Evolutionary conservation across 176 grass and related monocot genomes (phyloP).

Genomic region (Coix lacrymajobi): DNA sequence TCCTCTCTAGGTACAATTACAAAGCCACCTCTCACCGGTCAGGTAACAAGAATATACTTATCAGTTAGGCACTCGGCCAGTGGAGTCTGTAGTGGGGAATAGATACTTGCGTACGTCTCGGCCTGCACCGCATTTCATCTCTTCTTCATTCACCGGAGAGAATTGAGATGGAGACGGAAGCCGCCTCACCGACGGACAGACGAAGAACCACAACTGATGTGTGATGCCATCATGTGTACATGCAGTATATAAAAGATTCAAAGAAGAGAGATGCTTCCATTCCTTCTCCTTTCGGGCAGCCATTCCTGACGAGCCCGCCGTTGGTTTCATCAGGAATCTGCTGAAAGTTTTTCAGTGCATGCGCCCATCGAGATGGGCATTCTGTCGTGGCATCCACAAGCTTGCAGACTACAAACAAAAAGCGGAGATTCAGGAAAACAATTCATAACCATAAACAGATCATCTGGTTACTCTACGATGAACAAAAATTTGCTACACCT

Average conservation of each 20-base stretch:
- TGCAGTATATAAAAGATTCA: not conserved
- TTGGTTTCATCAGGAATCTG: not conserved
- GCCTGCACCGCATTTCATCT: not conserved
- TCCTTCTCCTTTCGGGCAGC: not conserved
- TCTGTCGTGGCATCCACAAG: not conserved
- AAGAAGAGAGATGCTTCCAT: not conserved
- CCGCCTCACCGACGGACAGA: not conserved
- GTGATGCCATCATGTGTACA: not conserved
- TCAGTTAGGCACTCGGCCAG: constrained; percentile 13
- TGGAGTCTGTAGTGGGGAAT: constrained; percentile 28
- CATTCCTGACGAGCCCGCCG: constrained; percentile 4
- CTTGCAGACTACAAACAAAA: not conserved
- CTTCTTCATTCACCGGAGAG: not conserved
- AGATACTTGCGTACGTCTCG: constrained; percentile 35
- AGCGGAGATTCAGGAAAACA: not conserved
- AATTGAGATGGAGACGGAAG: constrained; percentile 10
- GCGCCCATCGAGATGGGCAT: not conserved
- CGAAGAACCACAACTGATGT: not conserved
- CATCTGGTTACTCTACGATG: not conserved
- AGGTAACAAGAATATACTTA: constrained; percentile 37
- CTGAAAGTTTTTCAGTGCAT: not conserved
- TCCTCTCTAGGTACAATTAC: not conserved
- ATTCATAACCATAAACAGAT: not conserved
- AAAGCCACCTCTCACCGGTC: not conserved
- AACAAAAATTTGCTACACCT: not conserved